These are phyloP conservation scores for Mycena galericulata DNA, from an alignment of 768 basidiomycete genomes.

Conservation along the genomic window DNA sequence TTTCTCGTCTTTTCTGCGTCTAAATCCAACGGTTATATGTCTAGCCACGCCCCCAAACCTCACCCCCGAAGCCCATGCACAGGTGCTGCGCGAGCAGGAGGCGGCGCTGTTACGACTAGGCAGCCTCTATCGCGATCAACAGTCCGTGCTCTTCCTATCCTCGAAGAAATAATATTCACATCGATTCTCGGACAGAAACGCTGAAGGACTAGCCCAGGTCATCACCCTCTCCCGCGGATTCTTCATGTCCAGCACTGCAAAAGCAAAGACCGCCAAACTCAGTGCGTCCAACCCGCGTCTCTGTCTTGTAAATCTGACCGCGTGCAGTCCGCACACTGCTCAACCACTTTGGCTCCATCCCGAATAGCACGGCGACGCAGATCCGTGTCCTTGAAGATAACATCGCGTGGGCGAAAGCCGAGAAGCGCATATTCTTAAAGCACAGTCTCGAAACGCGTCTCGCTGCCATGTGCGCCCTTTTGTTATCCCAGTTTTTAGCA, in stretches of 20 bases:
- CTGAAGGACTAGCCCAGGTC: constrained; percentile 85
- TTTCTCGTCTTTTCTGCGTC: constrained; percentile 10
- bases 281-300: constrained; percentile 62
- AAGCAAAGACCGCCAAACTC: constrained; percentile 97
- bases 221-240: constrained; percentile 85
- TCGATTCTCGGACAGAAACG: constrained; percentile 67
- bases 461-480: constrained; percentile 69
- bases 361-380: constrained; percentile 79
- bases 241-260: constrained; percentile 94
- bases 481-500: not conserved
- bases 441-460: constrained; percentile 93
- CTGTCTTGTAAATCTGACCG: constrained; percentile 8
- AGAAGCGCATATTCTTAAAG: constrained; percentile 96
- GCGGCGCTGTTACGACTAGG: constrained; percentile 87
- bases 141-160: constrained; percentile 57
- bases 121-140: constrained; percentile 86
- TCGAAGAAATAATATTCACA: not conserved
- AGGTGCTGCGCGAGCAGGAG: constrained; percentile 84
- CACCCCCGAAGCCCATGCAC: constrained; percentile 58
- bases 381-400: constrained; percentile 91
- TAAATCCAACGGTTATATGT: not conserved
- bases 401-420: constrained; percentile 90
- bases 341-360: constrained; percentile 86
- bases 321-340: constrained; percentile 89
- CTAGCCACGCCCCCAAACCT: constrained; percentile 45